These are phyloP conservation scores for Penicillium capsulatum DNA, from an alignment of 2,329 filamentous ascomycete genomes.

Conservation along the genomic window DNA sequence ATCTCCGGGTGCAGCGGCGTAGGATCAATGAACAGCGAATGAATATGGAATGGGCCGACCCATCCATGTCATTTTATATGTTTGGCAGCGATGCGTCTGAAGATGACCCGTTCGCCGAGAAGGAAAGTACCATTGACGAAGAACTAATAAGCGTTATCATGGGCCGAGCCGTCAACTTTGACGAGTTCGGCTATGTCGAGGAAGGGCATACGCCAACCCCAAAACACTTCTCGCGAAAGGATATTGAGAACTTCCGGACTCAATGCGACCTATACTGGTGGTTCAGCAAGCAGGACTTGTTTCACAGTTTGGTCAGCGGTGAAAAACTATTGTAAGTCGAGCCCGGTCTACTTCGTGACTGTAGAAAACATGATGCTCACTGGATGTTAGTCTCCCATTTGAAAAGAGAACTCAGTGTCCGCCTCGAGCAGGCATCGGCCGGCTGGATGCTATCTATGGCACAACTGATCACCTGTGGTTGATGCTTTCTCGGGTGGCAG, in stretches of 20 bases:
- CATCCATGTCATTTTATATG: slow-evolving; percentile 16
- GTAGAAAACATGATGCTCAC: not conserved
- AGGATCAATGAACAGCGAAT: slow-evolving; percentile 36
- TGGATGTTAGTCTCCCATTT: slow-evolving; percentile 64
- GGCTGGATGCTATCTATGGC: slow-evolving; percentile 74
- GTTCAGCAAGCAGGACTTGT: slow-evolving; percentile 91
- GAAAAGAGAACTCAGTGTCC: slow-evolving; percentile 80
- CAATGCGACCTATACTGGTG: slow-evolving; percentile 90
- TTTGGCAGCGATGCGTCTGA: slow-evolving; percentile 38
- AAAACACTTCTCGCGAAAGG: slow-evolving; percentile 47
- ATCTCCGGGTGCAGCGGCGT: slow-evolving; percentile 63
- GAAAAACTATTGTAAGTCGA: slow-evolving; percentile 73
- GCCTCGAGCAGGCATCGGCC: slow-evolving; percentile 74
- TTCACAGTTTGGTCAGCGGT: slow-evolving; percentile 84
- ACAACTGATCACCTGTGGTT: slow-evolving; percentile 85
- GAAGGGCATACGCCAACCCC: slow-evolving; percentile 17
- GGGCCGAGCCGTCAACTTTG: slow-evolving; percentile 56
- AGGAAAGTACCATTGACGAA: slow-evolving; percentile 52
- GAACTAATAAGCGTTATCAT: slow-evolving; percentile 55
- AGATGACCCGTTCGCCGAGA: slow-evolving; percentile 41
- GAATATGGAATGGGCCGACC: slow-evolving; percentile 21
- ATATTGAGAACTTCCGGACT: slow-evolving; percentile 75
- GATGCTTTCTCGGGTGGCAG: slow-evolving; percentile 71
- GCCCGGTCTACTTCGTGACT: not conserved
- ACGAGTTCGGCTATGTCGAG: slow-evolving; percentile 53